A percentile compares a stretch with the other conserved stretches of the same genome.
Conservation (phyloP, 345 rosid genomes). For the Hibiscus syriacus region DNA sequence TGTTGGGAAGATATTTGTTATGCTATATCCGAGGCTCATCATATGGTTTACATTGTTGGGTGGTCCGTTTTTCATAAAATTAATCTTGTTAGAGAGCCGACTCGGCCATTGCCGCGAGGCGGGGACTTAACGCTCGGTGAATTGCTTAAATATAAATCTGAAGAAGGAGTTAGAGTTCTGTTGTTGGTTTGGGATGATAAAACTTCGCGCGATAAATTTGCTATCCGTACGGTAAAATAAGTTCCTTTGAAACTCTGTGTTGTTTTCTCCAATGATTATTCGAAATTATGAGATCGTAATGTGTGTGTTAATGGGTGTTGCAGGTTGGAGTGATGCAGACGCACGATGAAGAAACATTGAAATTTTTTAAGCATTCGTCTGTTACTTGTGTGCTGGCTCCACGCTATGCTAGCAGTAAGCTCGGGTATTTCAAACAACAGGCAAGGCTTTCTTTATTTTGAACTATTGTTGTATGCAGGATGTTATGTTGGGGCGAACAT, state of each 20-base stretch:
- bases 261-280: neutral
- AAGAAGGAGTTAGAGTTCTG: no score
- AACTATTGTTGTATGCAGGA: neutral
- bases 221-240: constrained; percentile 48
- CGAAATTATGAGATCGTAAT: neutral
- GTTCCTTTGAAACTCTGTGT: neutral
- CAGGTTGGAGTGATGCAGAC: constrained; percentile 88
- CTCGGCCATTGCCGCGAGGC: no score
- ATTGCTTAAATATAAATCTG: no score
- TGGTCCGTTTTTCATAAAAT: no score
- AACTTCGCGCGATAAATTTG: constrained; percentile 60
- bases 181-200: no score
- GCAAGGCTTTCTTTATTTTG: constrained; percentile 24
- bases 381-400: constrained; percentile 83
- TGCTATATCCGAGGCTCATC: constrained; percentile 77
- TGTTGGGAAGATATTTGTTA: constrained; percentile 97
- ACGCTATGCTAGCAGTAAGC: constrained; percentile 83
- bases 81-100: no score
- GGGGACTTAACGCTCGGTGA: no score
- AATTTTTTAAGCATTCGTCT: constrained; percentile 92
- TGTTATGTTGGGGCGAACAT: no score
- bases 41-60: no score
- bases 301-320: constrained; percentile 17
- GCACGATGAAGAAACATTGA: constrained; percentile 86
- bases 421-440: constrained; percentile 71